Evolutionary conservation across 108 stramenopile species (phyloP).

Genomic region (Pseudonitzschia pungens): DNA sequence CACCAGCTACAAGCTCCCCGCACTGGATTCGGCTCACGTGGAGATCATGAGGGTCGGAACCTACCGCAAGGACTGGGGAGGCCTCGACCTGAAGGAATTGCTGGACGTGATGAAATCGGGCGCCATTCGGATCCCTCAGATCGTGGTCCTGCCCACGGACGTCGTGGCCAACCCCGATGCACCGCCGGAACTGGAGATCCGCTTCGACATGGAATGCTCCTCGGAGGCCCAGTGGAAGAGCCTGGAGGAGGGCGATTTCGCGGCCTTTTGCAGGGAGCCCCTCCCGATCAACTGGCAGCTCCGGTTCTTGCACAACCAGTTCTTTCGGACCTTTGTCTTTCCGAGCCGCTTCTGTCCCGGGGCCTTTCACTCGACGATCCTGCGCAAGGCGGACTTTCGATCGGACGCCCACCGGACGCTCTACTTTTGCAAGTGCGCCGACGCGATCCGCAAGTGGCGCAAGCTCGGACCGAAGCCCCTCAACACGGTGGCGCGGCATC

Average conservation of each 20-base stretch:
- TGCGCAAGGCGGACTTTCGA: slow-evolving; percentile 86
- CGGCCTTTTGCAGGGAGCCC: slow-evolving; percentile 14
- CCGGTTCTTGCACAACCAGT: slow-evolving; percentile 80
- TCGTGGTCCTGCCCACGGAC: slow-evolving; percentile 78
- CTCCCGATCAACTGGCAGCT: slow-evolving; percentile 81
- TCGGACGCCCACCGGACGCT: slow-evolving; percentile 38
- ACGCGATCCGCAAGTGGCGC: slow-evolving; percentile 59
- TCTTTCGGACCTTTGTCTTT: slow-evolving; percentile 16
- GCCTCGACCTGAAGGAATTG: slow-evolving; percentile 64
- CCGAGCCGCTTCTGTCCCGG: slow-evolving; percentile 74
- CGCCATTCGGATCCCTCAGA: slow-evolving; percentile 68
- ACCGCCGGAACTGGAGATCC: slow-evolving; percentile 84
- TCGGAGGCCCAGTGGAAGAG: background rate
- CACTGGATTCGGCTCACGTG: slow-evolving; percentile 83
- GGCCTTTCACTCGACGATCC: slow-evolving; percentile 84
- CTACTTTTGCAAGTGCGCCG: slow-evolving; percentile 57
- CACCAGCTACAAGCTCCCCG: slow-evolving; percentile 73
- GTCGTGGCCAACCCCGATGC: slow-evolving; percentile 81
- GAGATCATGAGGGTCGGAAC: slow-evolving; percentile 90
- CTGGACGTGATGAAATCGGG: slow-evolving; percentile 62
- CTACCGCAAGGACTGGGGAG: slow-evolving; percentile 80
- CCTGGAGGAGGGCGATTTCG: slow-evolving; percentile 52
- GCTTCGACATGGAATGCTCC: slow-evolving; percentile 81
- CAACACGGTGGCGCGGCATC: slow-evolving; percentile 52
- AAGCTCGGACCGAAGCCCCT: slow-evolving; percentile 63